Base-by-base conservation (phyloP, 129 eudicot species). In the Rutidosis leptorrhynchoides region DNA sequence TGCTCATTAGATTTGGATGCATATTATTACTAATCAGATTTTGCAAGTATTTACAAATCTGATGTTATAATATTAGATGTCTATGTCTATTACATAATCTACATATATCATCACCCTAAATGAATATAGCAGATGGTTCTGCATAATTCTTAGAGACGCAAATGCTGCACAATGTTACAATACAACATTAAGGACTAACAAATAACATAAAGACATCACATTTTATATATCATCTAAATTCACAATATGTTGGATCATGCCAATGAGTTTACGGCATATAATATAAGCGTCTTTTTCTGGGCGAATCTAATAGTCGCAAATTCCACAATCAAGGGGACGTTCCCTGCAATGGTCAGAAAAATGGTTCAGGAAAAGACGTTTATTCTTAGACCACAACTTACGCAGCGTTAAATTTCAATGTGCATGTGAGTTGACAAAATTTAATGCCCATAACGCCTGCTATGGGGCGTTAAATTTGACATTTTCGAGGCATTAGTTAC, bases 281-380 rank as follows among this genome's bases (percentile, higher is more conserved):
- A 52, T 59, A 52, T 28, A 25, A 19, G 17, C n/a, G 12, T 55
- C 71, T 19, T 71, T 71, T 55, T 40, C 58, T 64, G 55, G 49
- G 63, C 22, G 10, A 16, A 62, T 83, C 45, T 79, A 84, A 43
- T 62, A 55, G 63, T 66, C 32, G 35, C 78, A 59, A 17, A 64
- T 69, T 27, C 82, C 82, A 24, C 79, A 79, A 76, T 83, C 78
- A 64, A 72, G 74, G 51, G 74, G 57, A 62, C 57, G 54, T 42
- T 82, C 87, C 83, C 91, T 85, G 74, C 69, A 73, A 23, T 51
- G 52, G 67, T 70, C 48, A 16, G 59, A 0, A 0, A 72, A 37
- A 27, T 22, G 28, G 32, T 51, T 56, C 29, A 65, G 78, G 32
- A 49, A 66, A 17, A 58, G 7, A 21, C 2, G 46, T 33, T 28